A percentile compares a stretch with the other conserved stretches of the same genome.
phyloP scores from a whole-genome alignment of 2,329 filamentous ascomycete species.

The Cryphonectria carpinicola region DNA sequence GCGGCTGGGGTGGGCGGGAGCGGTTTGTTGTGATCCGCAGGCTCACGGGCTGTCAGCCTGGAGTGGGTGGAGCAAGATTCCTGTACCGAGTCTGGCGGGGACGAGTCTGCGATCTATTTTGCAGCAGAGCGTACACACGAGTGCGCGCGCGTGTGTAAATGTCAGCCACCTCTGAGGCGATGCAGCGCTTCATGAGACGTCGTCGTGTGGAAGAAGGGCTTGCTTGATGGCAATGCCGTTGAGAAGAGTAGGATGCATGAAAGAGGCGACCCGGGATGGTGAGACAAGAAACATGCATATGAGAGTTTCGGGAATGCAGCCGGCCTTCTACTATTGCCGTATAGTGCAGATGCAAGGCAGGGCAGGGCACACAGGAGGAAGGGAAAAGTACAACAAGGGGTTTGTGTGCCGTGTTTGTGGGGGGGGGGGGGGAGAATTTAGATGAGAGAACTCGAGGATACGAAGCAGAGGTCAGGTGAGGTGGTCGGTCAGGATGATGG shows the following conservation, averaged over 20 bases:
- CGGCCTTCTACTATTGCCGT: neutral
- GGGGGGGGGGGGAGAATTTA: too few species aligned
- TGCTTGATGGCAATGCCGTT: neutral
- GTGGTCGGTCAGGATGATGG: neutral
- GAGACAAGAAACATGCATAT: constrained; percentile 15
- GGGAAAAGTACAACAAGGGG: neutral
- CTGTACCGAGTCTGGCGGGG: constrained; percentile 40
- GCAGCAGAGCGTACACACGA: constrained; percentile 23
- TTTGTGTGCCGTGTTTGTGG: neutral
- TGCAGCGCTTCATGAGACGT: constrained; percentile 14
- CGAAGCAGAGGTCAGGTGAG: neutral
- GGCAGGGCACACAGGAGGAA: neutral
- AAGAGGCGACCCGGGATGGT: neutral
- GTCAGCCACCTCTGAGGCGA: constrained; percentile 28
- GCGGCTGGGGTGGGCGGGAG: constrained; percentile 57
- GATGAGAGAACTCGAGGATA: neutral
- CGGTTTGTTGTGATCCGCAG: constrained; percentile 58
- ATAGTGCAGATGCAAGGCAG: constrained; percentile 6
- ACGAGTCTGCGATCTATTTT: constrained; percentile 32
- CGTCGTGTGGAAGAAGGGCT: neutral
- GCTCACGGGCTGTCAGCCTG: constrained; percentile 40
- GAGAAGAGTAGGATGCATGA: neutral
- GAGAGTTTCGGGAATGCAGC: neutral
- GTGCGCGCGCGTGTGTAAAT: constrained; percentile 22
- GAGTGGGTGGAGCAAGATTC: constrained; percentile 23